Base-by-base conservation (phyloP, 169 alveolate genomes). In the Babesia caballi region DNA sequence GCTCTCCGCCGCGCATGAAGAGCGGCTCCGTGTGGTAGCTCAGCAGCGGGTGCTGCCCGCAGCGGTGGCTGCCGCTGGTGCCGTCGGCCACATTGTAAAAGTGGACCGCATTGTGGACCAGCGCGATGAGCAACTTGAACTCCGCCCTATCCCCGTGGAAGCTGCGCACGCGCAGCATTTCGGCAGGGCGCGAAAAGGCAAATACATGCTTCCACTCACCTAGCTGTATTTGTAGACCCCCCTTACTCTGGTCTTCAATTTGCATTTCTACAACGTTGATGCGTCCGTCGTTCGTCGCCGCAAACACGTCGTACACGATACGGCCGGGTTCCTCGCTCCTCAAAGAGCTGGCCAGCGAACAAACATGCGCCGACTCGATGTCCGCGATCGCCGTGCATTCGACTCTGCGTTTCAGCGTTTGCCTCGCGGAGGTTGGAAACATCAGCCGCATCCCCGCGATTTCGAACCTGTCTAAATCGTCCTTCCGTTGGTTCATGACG, bases 21-120 rank as follows among this genome's bases (percentile, higher is more conserved):
- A 57, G 44, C 23, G 84, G 87, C 73, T 56, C 82, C 32, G 73
- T 49, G 21, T 66, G 73, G 50, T 68, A 78, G 40, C 74, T 56
- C 27, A 52, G 35, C 23, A 78, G 9, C 0, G 87, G 82, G 41
- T 65, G 42, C 4, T 17, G 19, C 0, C 87, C 87, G 46, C 67
- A 67, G 14, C n/a, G 23, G 4, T 54, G 50, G 30, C 41, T 52
- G 19, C 42, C 17, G 32, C 44, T 19, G 7, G n/a, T n/a, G 23
- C 68, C 66, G 51, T 15, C 35, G 21, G 15, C 57, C 38, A 75
- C 12, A 41, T 56, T 33, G 57, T 65, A 47, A 33, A 75, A 47
- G 4, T 66, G 23, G 21, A 66, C 47, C 54, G 57, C 28, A 35
- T 58, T 32, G 72, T 75, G 66, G 36, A 46, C 49, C 47, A 56